These are phyloP conservation scores for Rhazya stricta DNA, from an alignment of 257 asterid species.

Conservation along the genomic window DNA sequence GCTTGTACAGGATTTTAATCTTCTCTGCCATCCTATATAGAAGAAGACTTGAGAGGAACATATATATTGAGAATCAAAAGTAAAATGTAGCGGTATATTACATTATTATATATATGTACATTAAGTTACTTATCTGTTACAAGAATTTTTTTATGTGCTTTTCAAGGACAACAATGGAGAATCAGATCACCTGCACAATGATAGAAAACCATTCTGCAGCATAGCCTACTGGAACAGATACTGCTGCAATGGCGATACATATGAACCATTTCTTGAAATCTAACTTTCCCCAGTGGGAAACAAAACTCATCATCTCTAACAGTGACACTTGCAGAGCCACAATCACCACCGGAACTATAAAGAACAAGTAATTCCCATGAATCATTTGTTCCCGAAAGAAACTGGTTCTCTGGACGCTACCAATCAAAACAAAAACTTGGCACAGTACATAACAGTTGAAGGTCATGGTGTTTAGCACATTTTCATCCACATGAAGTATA, in stretches of 20 bases:
- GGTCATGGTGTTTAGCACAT: slow-evolving; percentile 18
- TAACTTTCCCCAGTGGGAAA: slow-evolving; percentile 25
- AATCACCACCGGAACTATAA: slow-evolving; percentile 8
- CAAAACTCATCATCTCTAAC: slow-evolving; percentile 21
- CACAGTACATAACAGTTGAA: slow-evolving; percentile 32
- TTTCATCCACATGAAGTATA: slow-evolving; percentile 13
- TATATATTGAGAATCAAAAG: no score
- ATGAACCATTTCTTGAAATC: slow-evolving; percentile 29
- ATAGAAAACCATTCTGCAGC: slow-evolving; percentile 19
- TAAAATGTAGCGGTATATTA: no score
- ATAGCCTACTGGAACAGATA: slow-evolving; percentile 26
- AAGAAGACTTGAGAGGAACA: no score
- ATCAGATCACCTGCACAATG: not conserved
- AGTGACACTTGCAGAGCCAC: slow-evolving; percentile 18
- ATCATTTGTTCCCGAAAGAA: not conserved
- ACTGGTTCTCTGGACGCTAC: slow-evolving; percentile 6
- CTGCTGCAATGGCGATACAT: slow-evolving; percentile 29
- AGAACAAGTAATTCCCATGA: slow-evolving; percentile 5
- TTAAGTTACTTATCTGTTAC: no score
- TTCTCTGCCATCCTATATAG: no score
- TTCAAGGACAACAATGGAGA: no score
- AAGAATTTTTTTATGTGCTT: no score
- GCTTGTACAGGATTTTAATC: no score
- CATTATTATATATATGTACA: no score
- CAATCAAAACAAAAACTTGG: slow-evolving; percentile 35